Base-by-base conservation (phyloP, 495 filamentous ascomycete species). In the Ramalina intermedia region DNA sequence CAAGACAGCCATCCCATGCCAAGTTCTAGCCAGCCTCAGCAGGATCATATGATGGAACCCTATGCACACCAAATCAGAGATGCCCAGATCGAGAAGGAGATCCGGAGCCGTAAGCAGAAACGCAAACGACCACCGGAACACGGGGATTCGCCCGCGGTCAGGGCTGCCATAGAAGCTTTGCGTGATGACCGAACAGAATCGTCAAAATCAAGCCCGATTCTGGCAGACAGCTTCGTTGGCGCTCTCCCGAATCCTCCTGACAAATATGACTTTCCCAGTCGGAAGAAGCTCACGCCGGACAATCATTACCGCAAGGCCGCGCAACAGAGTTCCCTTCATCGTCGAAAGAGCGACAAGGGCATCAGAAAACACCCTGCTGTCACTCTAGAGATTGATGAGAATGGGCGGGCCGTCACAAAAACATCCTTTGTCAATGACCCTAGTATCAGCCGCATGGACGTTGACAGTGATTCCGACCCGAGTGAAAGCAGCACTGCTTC, bases 371-470 rank as follows among this genome's bases (percentile, higher is more conserved):
- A 74, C 37, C 72, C 75, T 3, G 68, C 72, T 49, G 76, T 87
- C 4, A 78, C 76, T 33, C 78, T 89, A 47, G 79, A 70, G 11
- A 84, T 89, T 54, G 84, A 84, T 57, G 69, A 74, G 35, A 79
- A 78, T 55, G 84, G 84, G 6, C 68, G 81, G 41, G 84, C 84
- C 18, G 79, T 78, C 49, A 76, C 82, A 6, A 80, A 86, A 59
- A 83, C 81, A 50, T 76, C 78, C 29, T 55, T 80, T 3, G 63
- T 82, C 11, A 65, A 6, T 17, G 23, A 43, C 16, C 40, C 18
- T 48, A 18, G 13, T n/a, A 24, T 40, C 40, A 61, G 58, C 1
- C 62, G 59, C 3, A 69, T 71, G 64, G 70, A 71, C 17, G 52
- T 72, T 21, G 70, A 72, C 54, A 69, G 67, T 18, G 71, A 67